Percentiles rank a stretch among this genome's conserved stretches.
These are phyloP conservation scores for Amanita inopinata DNA, from an alignment of 768 basidiomycete genomes.

Conservation along the genomic window DNA sequence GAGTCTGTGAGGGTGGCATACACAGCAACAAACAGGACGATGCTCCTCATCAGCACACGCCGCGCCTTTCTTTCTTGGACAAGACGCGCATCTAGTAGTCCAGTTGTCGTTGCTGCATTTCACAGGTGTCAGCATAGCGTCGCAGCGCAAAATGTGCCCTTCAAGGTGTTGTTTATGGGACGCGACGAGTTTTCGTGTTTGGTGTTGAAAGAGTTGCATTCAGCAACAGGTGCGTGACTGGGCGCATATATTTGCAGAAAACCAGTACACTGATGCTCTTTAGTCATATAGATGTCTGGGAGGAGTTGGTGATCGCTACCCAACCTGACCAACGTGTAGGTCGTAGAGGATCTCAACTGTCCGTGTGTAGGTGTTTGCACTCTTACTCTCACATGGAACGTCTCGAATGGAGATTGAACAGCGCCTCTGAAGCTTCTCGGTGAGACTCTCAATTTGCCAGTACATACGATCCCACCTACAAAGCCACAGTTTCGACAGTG, in stretches of 20 bases:
- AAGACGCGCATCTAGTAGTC: too few relatives aligned
- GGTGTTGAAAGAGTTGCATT: slow-evolving; percentile 55
- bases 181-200: slow-evolving; percentile 81
- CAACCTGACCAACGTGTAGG: slow-evolving; percentile 59
- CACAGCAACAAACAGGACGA: neutral
- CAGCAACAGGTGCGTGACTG: slow-evolving; percentile 42
- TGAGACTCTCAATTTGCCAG: slow-evolving; percentile 39
- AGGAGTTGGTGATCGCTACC: slow-evolving; percentile 55
- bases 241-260: neutral
- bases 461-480: slow-evolving; percentile 50
- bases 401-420: slow-evolving; percentile 19
- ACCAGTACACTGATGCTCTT: slow-evolving; percentile 10
- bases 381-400: neutral
- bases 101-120: neutral
- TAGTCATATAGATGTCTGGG: slow-evolving; percentile 62
- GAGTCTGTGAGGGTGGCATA: slow-evolving; percentile 25
- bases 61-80: too few relatives aligned
- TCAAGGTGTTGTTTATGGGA: slow-evolving; percentile 81
- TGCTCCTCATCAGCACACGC: too few relatives aligned
- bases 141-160: slow-evolving; percentile 19
- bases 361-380: slow-evolving; percentile 38
- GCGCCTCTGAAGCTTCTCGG: slow-evolving; percentile 65
- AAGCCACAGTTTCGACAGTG: slow-evolving; percentile 55
- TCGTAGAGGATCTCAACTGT: slow-evolving; percentile 45
- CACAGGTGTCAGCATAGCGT: neutral